These are phyloP conservation scores for Solanum aculeatissimum DNA, from an alignment of 305 asterid genomes.

Conservation along the genomic window DNA sequence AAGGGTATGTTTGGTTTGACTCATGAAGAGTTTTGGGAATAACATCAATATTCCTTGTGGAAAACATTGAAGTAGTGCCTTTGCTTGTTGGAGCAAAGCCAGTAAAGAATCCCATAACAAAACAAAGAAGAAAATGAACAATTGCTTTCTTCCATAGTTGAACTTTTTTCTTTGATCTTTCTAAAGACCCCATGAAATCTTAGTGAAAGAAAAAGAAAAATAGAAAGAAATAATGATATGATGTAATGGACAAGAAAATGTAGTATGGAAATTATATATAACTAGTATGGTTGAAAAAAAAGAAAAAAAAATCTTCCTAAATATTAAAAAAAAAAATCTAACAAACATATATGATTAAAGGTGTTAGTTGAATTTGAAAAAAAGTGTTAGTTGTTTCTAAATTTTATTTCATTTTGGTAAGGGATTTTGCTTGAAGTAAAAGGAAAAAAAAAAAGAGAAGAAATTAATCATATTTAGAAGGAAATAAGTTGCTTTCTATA, in stretches of 20 bases:
- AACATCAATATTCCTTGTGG: constrained; percentile 2
- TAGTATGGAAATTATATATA: background rate
- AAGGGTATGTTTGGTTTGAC: constrained; percentile 23
- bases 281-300: background rate
- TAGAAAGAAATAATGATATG: background rate
- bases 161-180: constrained; percentile 68
- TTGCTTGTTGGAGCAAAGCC: constrained; percentile 71
- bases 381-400: background rate
- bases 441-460: constrained; percentile 6
- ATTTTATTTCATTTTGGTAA: constrained; percentile 3
- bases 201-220: background rate
- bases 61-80: constrained; percentile 18
- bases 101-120: constrained; percentile 77
- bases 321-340: background rate
- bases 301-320: background rate
- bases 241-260: background rate
- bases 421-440: constrained; percentile 30
- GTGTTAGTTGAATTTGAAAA: background rate
- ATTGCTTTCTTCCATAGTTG: constrained; percentile 73
- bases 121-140: constrained; percentile 62
- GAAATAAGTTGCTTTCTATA: constrained; percentile 20
- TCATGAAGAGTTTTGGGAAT: constrained; percentile 2
- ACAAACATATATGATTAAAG: constrained; percentile 2
- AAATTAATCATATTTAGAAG: background rate
- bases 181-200: constrained; percentile 39